Evolutionary conservation across 768 basidiomycete genomes (phyloP).

Genomic region (Russula dissimulans): DNA sequence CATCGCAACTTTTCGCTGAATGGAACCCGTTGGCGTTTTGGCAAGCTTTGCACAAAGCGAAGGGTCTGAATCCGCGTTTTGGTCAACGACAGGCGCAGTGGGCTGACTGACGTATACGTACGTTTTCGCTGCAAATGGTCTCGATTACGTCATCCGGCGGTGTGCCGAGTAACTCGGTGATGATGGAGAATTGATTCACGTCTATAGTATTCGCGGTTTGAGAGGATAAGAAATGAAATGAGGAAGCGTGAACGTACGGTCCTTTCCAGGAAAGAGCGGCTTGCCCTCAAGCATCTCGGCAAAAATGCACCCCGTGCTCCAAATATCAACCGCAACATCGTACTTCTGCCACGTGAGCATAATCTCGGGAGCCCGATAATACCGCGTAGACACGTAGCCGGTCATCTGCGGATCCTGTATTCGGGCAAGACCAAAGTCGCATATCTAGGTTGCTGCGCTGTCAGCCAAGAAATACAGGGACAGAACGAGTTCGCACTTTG

Average conservation of each 20-base stretch:
- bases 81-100: not conserved
- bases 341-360: constrained; percentile 99
- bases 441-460: constrained; percentile 51
- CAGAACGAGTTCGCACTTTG: constrained; percentile 49
- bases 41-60: constrained; percentile 95
- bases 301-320: constrained; percentile 99
- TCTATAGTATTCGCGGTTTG: constrained; percentile 40
- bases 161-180: constrained; percentile 96
- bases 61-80: constrained; percentile 55
- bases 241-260: constrained; percentile 60
- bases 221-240: not conserved
- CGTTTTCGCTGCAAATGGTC: constrained; percentile 97
- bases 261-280: constrained; percentile 97
- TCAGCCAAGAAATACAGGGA: constrained; percentile 11
- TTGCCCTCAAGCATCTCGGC: constrained; percentile 99
- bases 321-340: constrained; percentile 98
- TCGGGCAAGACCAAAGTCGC: constrained; percentile 96
- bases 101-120: constrained; percentile 30
- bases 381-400: constrained; percentile 96
- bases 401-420: constrained; percentile 99
- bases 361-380: constrained; percentile 98
- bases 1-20: constrained; percentile 90
- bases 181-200: constrained; percentile 99
- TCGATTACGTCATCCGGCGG: constrained; percentile 99
- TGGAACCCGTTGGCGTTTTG: constrained; percentile 91